Evolutionary conservation across 352 stramenopile genomes (phyloP).

Genomic region (Phytopythium ostracodes): DNA sequence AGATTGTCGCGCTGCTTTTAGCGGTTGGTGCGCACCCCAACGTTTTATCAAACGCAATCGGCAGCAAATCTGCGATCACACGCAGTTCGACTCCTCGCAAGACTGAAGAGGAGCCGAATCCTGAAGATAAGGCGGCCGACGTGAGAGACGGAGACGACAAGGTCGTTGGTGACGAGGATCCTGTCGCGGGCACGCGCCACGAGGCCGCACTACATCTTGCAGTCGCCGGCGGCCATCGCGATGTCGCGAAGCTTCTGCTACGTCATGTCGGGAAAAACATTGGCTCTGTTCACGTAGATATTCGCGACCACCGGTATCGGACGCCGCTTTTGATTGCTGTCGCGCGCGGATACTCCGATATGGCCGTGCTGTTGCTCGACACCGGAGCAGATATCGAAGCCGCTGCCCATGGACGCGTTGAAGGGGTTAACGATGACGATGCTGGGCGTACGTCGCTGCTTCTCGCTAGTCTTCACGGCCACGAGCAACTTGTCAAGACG

Average conservation of each 20-base stretch:
- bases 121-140: neutral
- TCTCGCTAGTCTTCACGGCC: neutral
- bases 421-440: neutral
- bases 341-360: neutral
- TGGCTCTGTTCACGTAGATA: neutral
- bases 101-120: conserved; percentile 1
- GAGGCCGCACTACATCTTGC: conserved; percentile 3
- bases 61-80: conserved; percentile 3
- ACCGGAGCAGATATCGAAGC: conserved; percentile 3
- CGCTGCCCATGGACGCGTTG: no score
- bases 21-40: neutral
- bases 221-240: neutral
- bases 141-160: neutral
- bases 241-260: neutral
- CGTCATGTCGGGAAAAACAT: neutral
- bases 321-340: neutral
- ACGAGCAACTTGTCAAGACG: conserved; percentile 2
- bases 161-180: neutral
- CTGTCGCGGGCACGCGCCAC: neutral
- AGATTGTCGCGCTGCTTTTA: neutral
- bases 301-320: neutral
- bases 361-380: neutral
- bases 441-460: neutral
- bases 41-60: neutral
- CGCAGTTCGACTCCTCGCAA: neutral